A percentile compares a stretch with the other conserved stretches of the same genome.
These are phyloP conservation scores for Rhodotorula toruloides DNA, from an alignment of 768 basidiomycete species.

Conservation along the genomic window DNA sequence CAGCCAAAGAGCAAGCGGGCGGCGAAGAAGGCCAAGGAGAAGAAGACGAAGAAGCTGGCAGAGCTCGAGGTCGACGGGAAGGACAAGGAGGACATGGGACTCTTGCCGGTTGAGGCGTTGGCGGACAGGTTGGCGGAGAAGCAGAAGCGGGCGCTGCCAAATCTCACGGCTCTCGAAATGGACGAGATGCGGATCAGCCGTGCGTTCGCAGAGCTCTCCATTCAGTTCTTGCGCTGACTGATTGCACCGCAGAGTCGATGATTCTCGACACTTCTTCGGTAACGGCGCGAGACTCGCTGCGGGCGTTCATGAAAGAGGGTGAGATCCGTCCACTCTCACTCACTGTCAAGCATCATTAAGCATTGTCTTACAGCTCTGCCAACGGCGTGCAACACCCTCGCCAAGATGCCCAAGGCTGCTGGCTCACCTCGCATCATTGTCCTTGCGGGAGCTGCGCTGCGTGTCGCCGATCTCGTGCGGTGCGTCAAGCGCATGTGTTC, in stretches of 20 bases:
- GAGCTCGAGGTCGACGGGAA: conserved; percentile 48
- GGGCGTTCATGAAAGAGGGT: conserved; percentile 74
- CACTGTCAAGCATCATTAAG: not conserved
- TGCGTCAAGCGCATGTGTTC: conserved; percentile 53
- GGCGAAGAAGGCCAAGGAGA: conserved; percentile 42
- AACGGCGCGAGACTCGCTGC: conserved; percentile 64
- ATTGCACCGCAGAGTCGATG: conserved; percentile 57
- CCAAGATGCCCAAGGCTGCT: conserved; percentile 66
- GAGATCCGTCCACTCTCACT: conserved; percentile 41
- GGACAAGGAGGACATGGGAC: conserved; percentile 51
- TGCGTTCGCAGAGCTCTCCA: conserved; percentile 48
- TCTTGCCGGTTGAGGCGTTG: conserved; percentile 58
- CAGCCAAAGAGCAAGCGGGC: conserved; percentile 64
- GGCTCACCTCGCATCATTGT: conserved; percentile 86
- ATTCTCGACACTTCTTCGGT: conserved; percentile 72
- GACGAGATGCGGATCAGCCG: conserved; percentile 73
- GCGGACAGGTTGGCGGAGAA: conserved; percentile 60
- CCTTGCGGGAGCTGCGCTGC: conserved; percentile 77
- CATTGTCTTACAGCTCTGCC: conserved; percentile 56
- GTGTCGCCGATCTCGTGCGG: conserved; percentile 82
- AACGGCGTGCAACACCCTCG: conserved; percentile 62
- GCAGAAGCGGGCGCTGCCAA: conserved; percentile 65
- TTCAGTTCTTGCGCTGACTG: not conserved
- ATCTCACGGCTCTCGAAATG: conserved; percentile 70
- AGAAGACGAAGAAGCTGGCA: conserved; percentile 63